Conservation (phyloP, 2,329 filamentous ascomycete species). For the Penicillium sclerotiorum region DNA sequence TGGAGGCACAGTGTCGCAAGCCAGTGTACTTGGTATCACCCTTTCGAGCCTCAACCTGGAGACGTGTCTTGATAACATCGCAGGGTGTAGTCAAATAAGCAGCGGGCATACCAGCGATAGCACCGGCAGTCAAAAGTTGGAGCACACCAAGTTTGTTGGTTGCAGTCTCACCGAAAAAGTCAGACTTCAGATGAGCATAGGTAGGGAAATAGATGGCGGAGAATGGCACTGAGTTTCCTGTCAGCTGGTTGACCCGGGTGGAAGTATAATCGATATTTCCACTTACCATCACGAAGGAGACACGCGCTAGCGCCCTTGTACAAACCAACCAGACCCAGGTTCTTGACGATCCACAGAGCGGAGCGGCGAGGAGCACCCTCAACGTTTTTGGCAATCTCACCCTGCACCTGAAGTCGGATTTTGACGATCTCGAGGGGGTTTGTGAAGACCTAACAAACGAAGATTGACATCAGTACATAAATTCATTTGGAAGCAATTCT, state of each 20-base stretch:
- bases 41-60: slow-evolving; percentile 96
- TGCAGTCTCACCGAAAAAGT: slow-evolving; percentile 86
- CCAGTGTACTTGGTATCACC: slow-evolving; percentile 87
- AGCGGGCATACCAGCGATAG: slow-evolving; percentile 89
- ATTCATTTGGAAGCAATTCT: too few relatives aligned
- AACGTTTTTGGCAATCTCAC: slow-evolving; percentile 86
- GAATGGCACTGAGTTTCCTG: slow-evolving; percentile 71
- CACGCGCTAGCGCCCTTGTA: slow-evolving; percentile 98
- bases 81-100: slow-evolving; percentile 95
- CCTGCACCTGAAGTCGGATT: slow-evolving; percentile 96
- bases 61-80: slow-evolving; percentile 98
- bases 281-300: slow-evolving; percentile 74
- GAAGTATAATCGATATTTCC: slow-evolving; percentile 21
- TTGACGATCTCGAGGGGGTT: slow-evolving; percentile 99
- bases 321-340: slow-evolving; percentile 88
- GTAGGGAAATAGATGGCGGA: slow-evolving; percentile 98
- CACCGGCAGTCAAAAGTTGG: slow-evolving; percentile 90
- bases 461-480: background rate
- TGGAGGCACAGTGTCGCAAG: slow-evolving; percentile 80
- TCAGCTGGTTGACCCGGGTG: slow-evolving; percentile 9
- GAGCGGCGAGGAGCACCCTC: slow-evolving; percentile 83
- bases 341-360: slow-evolving; percentile 96
- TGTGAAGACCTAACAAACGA: slow-evolving; percentile 73
- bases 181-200: slow-evolving; percentile 91
- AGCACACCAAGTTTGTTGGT: slow-evolving; percentile 87